Percentiles rank a stretch among this genome's conserved stretches.
Evolutionary conservation across 768 basidiomycete species (phyloP).

Genomic region (Sporobolomyces phaffii): DNA sequence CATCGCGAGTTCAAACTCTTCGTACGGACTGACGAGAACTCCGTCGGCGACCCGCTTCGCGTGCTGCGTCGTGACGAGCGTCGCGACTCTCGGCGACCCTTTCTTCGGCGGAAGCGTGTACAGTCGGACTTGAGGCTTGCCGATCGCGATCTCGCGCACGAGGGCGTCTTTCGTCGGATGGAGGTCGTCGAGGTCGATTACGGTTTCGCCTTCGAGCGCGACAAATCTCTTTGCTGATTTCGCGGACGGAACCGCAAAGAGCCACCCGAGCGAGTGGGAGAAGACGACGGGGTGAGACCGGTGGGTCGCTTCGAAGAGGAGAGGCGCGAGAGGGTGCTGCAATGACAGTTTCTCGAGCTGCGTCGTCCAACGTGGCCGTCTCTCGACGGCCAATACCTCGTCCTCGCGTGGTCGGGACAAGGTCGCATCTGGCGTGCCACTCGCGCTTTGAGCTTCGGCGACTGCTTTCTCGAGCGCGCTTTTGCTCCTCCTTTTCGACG

Average conservation of each 20-base stretch:
- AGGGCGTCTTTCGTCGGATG: slow-evolving; percentile 1
- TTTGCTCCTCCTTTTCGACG: slow-evolving; percentile 25
- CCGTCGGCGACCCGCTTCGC: slow-evolving; percentile 10
- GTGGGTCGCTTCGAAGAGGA: slow-evolving; percentile 55
- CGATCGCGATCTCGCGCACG: neutral
- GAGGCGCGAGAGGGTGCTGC: slow-evolving; percentile 47
- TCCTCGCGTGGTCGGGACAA: neutral
- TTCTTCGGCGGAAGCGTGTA: slow-evolving; percentile 3
- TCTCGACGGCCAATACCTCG: neutral
- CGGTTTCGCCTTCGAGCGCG: neutral
- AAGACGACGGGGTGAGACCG: slow-evolving; percentile 45
- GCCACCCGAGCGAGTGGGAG: slow-evolving; percentile 45
- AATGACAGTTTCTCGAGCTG: slow-evolving; percentile 11
- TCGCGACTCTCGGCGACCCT: neutral
- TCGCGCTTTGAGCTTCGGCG: neutral
- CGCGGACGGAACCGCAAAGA: slow-evolving; percentile 41
- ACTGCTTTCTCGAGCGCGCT: slow-evolving; percentile 14
- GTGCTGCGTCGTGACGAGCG: slow-evolving; percentile 10
- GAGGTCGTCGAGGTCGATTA: slow-evolving; percentile 1
- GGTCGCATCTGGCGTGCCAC: neutral
- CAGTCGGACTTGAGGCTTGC: neutral
- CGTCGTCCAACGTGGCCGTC: slow-evolving; percentile 1
- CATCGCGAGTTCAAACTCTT: slow-evolving; percentile 49
- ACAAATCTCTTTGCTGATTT: neutral
- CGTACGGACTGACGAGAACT: slow-evolving; percentile 40